These are phyloP conservation scores for Fusarium verrucosum DNA, from an alignment of 2,329 filamentous ascomycete species.

Conservation along the genomic window DNA sequence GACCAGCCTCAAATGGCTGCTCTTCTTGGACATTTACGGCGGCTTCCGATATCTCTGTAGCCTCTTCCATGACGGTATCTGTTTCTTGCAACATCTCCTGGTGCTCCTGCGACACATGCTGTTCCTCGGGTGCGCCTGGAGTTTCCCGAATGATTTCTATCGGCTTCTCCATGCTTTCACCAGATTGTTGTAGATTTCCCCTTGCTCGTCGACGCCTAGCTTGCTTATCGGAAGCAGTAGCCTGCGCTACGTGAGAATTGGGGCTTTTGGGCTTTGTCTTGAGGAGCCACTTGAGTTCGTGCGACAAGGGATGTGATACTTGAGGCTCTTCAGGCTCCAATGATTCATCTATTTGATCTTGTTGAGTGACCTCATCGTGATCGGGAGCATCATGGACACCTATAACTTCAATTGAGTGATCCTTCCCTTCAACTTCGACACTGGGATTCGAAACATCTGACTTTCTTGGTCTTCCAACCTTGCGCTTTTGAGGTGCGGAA, in stretches of 20 bases:
- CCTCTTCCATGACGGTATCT: neutral
- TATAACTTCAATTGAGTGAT: neutral
- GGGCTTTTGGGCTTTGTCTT: slow-evolving; percentile 15
- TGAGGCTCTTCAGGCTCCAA: neutral
- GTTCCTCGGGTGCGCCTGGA: neutral
- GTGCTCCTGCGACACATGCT: neutral
- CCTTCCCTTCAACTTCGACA: neutral
- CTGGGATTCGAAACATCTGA: neutral
- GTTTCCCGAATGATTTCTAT: neutral
- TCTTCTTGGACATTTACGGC: neutral
- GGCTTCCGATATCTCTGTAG: neutral
- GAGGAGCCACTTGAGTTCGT: slow-evolving; percentile 31
- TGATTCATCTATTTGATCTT: neutral
- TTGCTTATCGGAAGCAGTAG: neutral
- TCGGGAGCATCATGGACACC: neutral
- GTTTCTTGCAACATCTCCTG: neutral
- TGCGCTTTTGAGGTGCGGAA: neutral
- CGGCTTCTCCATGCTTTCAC: neutral
- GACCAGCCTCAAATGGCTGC: neutral
- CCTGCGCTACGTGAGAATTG: neutral
- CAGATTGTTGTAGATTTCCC: neutral
- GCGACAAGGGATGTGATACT: neutral
- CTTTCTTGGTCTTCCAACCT: slow-evolving; percentile 16
- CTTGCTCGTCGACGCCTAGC: neutral
- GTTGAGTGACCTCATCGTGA: neutral